Evolutionary conservation across 805 yeast genomes (phyloP), one percentile per base, ranked within the genome.

Genomic region (Ogataea pini): DNA sequence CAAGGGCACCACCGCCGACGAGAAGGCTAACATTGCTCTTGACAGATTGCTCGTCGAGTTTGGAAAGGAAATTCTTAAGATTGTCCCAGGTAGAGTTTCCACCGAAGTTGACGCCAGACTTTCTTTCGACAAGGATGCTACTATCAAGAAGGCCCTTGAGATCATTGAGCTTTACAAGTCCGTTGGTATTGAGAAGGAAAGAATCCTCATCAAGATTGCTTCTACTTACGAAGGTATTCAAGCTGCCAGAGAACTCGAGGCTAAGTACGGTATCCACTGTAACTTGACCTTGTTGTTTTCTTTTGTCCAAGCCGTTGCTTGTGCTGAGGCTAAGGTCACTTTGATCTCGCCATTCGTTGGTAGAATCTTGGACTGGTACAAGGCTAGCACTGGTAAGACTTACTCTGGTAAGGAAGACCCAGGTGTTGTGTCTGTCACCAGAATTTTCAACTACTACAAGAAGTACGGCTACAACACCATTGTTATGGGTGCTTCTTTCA

Each of bases 401-500:
- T 92, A 89, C 82, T 75, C 81, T 46, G 78, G 79, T 59, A 88
- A 80, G 63, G 76, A 82, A 58, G 98, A 94, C 74, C 99, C 99
- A 60, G 99, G 99, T 86, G 98, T 94, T 54, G 44, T 76, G 44
- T 89, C 97, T 36, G 99, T 94, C 63, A 85, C 83, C 73, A 70
- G 68, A 54, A 94, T 94, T 72, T 94, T 71, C 88, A 87, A 91
- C 86, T 94, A 94, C 84, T 94, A 94, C 87, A 94, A 94, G 85
- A 92, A 92, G 78, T 89, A 72, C 73, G 92, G 85, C 62, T 94
- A 94, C 84, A 80, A 92, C 65, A 94, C 99, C 71, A 91, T 94
- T 69, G 98, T 94, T 68, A 94, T 94, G 99, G 99, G 99, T 75
- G 99, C 99, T 52, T 92, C 98, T 51, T 92, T 94, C 90, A 92